These are phyloP conservation scores for Irpex rosettiformis DNA, from an alignment of 1,284 basidiomycete species.

Conservation along the genomic window DNA sequence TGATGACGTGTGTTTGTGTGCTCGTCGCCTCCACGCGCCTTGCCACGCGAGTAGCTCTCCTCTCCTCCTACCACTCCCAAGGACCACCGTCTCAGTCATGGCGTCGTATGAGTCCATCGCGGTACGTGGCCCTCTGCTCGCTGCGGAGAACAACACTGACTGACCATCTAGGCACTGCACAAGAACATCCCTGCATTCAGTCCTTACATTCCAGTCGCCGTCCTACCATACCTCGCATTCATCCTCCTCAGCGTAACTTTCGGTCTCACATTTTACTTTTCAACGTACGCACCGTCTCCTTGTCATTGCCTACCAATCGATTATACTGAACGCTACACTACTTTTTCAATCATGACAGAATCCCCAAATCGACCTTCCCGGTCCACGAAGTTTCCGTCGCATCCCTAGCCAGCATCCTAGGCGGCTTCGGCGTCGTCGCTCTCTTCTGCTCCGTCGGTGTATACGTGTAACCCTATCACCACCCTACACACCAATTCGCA, in stretches of 20 bases:
- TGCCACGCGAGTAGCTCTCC: slow-evolving; percentile 26
- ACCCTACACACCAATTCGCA: too few species aligned
- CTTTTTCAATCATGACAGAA: slow-evolving; percentile 38
- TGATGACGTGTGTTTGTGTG: slow-evolving; percentile 49
- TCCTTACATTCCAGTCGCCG: slow-evolving; percentile 59
- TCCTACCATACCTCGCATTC: slow-evolving; percentile 75
- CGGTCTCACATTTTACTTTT: slow-evolving; percentile 81
- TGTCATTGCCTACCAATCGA: background rate
- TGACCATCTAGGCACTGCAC: slow-evolving; percentile 44
- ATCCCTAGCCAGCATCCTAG: slow-evolving; percentile 69
- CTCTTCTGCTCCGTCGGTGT: slow-evolving; percentile 86
- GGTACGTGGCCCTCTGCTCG: slow-evolving; percentile 28
- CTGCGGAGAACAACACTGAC: background rate
- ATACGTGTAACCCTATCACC: slow-evolving; percentile 59
- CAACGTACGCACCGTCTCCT: slow-evolving; percentile 58
- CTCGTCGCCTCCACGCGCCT: slow-evolving; percentile 6
- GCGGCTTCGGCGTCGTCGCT: slow-evolving; percentile 83
- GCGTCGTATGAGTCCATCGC: slow-evolving; percentile 38
- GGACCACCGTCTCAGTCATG: slow-evolving; percentile 23
- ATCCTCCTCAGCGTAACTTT: slow-evolving; percentile 73
- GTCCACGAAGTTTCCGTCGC: slow-evolving; percentile 68
- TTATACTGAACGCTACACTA: background rate
- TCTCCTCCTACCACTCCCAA: slow-evolving; percentile 6
- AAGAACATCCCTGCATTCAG: slow-evolving; percentile 56
- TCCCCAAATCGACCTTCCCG: slow-evolving; percentile 70